Percentiles rank a stretch among this genome's conserved stretches.
Conservation (phyloP, 352 stramenopile species). For the Pythium rishiriense region DNA sequence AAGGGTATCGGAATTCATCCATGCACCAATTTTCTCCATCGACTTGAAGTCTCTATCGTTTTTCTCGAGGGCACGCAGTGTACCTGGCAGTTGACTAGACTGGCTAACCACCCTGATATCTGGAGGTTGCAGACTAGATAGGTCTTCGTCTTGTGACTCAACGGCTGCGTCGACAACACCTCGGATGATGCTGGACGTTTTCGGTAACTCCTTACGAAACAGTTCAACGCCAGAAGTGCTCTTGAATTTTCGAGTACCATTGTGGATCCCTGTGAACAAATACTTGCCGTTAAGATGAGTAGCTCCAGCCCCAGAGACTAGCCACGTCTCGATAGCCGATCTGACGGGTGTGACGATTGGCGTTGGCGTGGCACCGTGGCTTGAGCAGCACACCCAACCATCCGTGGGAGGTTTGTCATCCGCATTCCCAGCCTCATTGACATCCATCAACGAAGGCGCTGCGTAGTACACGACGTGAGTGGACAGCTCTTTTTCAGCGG, state of each 20-base stretch:
- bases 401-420: slow-evolving; percentile 36
- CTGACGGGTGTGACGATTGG: slow-evolving; percentile 36
- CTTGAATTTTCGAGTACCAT: slow-evolving; percentile 58
- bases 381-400: slow-evolving; percentile 61
- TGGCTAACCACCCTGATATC: not conserved
- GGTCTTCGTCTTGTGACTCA: slow-evolving; percentile 1
- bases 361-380: slow-evolving; percentile 38
- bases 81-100: slow-evolving; percentile 33
- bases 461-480: slow-evolving; percentile 73
- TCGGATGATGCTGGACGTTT: slow-evolving; percentile 46
- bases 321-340: slow-evolving; percentile 65
- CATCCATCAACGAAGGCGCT: slow-evolving; percentile 30
- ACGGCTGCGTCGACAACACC: slow-evolving; percentile 28
- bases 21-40: slow-evolving; percentile 65
- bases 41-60: slow-evolving; percentile 54
- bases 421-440: not conserved
- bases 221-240: slow-evolving; percentile 62
- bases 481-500: slow-evolving; percentile 60
- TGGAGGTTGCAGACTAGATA: not conserved
- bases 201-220: slow-evolving; percentile 63
- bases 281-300: slow-evolving; percentile 66
- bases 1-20: slow-evolving; percentile 57
- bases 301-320: slow-evolving; percentile 50
- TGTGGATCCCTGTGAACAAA: slow-evolving; percentile 55
- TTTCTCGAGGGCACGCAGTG: slow-evolving; percentile 38